Conservation (phyloP, 108 stramenopile genomes). For the Skeletonema marinoi region DNA sequence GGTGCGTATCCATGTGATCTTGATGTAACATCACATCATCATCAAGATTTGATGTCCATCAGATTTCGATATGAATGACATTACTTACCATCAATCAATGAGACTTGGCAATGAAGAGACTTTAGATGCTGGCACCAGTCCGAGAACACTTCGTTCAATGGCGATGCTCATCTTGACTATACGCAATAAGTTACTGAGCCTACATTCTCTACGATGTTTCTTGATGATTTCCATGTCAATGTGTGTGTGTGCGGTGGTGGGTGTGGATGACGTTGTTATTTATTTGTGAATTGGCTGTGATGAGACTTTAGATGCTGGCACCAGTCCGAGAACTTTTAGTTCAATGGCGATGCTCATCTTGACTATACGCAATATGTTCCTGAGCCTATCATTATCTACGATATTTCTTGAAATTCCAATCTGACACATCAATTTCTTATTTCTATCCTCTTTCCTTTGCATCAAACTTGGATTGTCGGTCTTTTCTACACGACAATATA, state of each 20-base stretch:
- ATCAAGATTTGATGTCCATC: neutral
- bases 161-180: neutral
- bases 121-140: conserved; percentile 51
- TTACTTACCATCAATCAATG: neutral
- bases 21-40: neutral
- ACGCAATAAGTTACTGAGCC: neutral
- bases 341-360: conserved; percentile 1
- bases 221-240: neutral
- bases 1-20: conserved; percentile 51
- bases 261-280: neutral
- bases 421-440: neutral
- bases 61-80: neutral
- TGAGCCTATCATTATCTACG: neutral
- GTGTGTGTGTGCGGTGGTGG: too few species aligned
- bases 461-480: neutral
- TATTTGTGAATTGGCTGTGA: conserved; percentile 22
- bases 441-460: neutral
- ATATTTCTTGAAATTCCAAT: neutral
- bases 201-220: neutral
- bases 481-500: conserved; percentile 3
- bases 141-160: conserved; percentile 12
- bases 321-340: conserved; percentile 33
- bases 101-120: conserved; percentile 38
- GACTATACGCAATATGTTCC: neutral
- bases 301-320: conserved; percentile 46